Conservation (phyloP, 257 asterid genomes). For the Sherardia arvensis region DNA sequence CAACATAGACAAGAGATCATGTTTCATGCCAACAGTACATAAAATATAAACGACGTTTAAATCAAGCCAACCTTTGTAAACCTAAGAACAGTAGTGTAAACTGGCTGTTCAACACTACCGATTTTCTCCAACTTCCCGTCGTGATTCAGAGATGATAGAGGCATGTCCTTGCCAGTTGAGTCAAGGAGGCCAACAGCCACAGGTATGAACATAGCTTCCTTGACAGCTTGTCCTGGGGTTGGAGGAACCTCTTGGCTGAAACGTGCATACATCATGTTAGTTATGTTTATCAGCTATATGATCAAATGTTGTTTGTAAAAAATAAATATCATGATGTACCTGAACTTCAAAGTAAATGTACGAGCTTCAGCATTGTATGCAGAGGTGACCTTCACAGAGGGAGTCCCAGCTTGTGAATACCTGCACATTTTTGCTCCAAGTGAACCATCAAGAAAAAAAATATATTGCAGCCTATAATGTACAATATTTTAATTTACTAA, state of each 20-base stretch:
- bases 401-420: slow-evolving; percentile 99
- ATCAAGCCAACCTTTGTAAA: slow-evolving; percentile 51
- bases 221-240: slow-evolving; percentile 76
- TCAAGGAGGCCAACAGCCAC: slow-evolving; percentile 66
- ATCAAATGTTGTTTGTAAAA: neutral
- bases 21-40: no score
- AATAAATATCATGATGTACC: slow-evolving; percentile 29
- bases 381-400: slow-evolving; percentile 56
- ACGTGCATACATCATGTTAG: slow-evolving; percentile 14
- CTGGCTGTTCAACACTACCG: slow-evolving; percentile 27
- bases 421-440: slow-evolving; percentile 31
- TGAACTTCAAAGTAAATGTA: slow-evolving; percentile 72
- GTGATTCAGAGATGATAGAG: slow-evolving; percentile 43
- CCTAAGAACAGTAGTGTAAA: slow-evolving; percentile 49
- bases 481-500: no score
- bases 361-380: slow-evolving; percentile 47
- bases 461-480: no score
- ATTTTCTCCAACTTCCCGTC: slow-evolving; percentile 46
- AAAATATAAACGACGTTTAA: neutral
- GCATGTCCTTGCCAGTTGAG: slow-evolving; percentile 58
- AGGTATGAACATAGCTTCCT: slow-evolving; percentile 85
- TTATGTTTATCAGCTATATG: slow-evolving; percentile 7
- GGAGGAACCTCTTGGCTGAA: slow-evolving; percentile 93
- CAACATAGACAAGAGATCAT: no score
- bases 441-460: neutral